Evolutionary conservation across 805 yeast species (phyloP), one percentile per base, ranked within the genome.

Genomic region (Cyberlindnera bimundalis): DNA sequence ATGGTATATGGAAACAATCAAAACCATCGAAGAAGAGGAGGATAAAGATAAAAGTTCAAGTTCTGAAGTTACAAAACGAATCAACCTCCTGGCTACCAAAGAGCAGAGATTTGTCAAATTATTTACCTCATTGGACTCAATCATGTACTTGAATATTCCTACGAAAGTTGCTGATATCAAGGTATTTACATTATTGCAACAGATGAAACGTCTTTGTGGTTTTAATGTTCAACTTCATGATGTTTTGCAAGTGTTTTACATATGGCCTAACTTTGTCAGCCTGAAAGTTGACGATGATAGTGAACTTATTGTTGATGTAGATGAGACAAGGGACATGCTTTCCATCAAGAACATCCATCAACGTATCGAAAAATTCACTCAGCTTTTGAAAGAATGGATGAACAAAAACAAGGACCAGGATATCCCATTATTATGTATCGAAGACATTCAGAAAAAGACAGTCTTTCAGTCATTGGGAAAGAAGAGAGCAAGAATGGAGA

Each of bases 21-120:
- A 68, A 29, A 64, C 67, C 43, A 58, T 70, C 1, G 75, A 71
- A 49, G 67, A 65, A 46, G 73, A 70, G 37, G 74, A 70, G 35
- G 64, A 72, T 13, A 36, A 29, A 12, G 17, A 23, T 16, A 14
- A n/a, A 25, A 33, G 36, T 11, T 16, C 16, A 16, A 2, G n/a
- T n/a, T n/a, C n/a, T n/a, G n/a, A n/a, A n/a, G n/a, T n/a, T n/a
- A n/a, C n/a, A n/a, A n/a, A n/a, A n/a, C n/a, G n/a, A n/a, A n/a
- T n/a, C n/a, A n/a, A n/a, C n/a, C n/a, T n/a, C n/a, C n/a, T n/a
- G n/a, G n/a, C n/a, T n/a, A n/a, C n/a, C n/a, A 16, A 17, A 14
- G 17, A 16, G 17, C 23, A 33, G 16, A 35, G 37, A 10, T 25
- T 36, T 6, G 23, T 30, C 7, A 53, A 46, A 28, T 19, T 49